Evolutionary conservation across 1,139 yeast genomes (phyloP).

Genomic region (Taiozyma sp.): DNA sequence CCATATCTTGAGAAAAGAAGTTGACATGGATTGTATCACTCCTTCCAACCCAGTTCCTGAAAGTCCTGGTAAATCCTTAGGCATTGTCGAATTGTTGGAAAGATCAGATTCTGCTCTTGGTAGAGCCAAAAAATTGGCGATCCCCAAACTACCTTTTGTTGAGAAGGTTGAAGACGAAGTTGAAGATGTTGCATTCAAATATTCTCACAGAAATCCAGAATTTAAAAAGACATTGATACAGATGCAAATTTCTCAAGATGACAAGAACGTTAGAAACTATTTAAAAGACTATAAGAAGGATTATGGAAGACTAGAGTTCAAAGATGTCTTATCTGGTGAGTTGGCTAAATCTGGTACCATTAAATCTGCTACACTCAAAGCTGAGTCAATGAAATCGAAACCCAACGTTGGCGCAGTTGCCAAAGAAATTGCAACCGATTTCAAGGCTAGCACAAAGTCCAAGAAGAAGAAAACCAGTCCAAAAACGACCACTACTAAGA

Average conservation of each 20-base stretch:
- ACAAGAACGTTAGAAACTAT: constrained; percentile 24
- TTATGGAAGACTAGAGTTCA: constrained; percentile 9
- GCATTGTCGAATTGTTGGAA: constrained; percentile 48
- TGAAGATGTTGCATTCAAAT: constrained; percentile 4
- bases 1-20: constrained; percentile 82
- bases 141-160: constrained; percentile 9
- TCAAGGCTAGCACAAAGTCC: neutral
- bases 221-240: constrained; percentile 24
- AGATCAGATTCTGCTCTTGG: constrained; percentile 24
- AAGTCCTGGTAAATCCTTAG: constrained; percentile 72
- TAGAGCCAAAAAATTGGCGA: constrained; percentile 12
- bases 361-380: neutral
- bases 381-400: neutral
- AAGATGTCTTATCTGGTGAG: constrained; percentile 9
- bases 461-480: neutral
- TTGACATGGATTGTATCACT: constrained; percentile 79
- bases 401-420: neutral
- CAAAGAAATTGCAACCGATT: neutral
- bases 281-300: constrained; percentile 11
- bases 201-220: constrained; percentile 13
- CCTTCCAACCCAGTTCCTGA: constrained; percentile 77
- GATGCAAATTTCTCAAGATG: constrained; percentile 28
- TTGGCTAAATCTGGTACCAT: neutral
- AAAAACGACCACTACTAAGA: neutral
- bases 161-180: constrained; percentile 6